phyloP scores from a whole-genome alignment of 2,329 filamentous ascomycete genomes.

The Hirsutella minnesotensis region DNA sequence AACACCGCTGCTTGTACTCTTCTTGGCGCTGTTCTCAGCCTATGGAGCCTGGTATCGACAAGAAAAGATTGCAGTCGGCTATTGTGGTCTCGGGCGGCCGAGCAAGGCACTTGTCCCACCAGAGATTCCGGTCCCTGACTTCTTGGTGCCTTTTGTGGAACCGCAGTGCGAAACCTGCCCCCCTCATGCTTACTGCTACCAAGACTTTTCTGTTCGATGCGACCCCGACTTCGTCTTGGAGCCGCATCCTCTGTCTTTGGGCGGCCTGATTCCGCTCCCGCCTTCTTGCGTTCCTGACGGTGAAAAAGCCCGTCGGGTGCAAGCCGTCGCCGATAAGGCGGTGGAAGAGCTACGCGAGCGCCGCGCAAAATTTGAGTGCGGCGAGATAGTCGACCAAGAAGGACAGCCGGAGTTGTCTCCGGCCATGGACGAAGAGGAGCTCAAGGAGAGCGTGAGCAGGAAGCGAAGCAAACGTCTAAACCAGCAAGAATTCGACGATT shows the following conservation, averaged over 20 bases:
- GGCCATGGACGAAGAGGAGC: constrained; percentile 51
- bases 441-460: constrained; percentile 65
- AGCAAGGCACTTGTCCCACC: constrained; percentile 37
- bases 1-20: constrained; percentile 58
- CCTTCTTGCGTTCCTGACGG: constrained; percentile 93
- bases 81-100: constrained; percentile 72
- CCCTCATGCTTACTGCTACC: constrained; percentile 77
- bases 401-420: constrained; percentile 48
- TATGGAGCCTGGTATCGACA: constrained; percentile 80
- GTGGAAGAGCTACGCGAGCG: constrained; percentile 78
- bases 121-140: constrained; percentile 53
- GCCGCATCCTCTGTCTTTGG: constrained; percentile 70
- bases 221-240: constrained; percentile 80
- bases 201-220: constrained; percentile 65
- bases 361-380: constrained; percentile 83
- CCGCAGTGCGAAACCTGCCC: constrained; percentile 88
- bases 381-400: constrained; percentile 52
- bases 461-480: constrained; percentile 75
- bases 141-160: constrained; percentile 54
- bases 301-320: constrained; percentile 78
- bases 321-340: constrained; percentile 76
- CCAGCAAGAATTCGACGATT: constrained; percentile 81
- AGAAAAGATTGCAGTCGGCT: constrained; percentile 93
- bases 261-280: constrained; percentile 70
- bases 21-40: constrained; percentile 56